Evolutionary conservation across 306 rosid species (phyloP).

Genomic region (Pyrus betulifolia): DNA sequence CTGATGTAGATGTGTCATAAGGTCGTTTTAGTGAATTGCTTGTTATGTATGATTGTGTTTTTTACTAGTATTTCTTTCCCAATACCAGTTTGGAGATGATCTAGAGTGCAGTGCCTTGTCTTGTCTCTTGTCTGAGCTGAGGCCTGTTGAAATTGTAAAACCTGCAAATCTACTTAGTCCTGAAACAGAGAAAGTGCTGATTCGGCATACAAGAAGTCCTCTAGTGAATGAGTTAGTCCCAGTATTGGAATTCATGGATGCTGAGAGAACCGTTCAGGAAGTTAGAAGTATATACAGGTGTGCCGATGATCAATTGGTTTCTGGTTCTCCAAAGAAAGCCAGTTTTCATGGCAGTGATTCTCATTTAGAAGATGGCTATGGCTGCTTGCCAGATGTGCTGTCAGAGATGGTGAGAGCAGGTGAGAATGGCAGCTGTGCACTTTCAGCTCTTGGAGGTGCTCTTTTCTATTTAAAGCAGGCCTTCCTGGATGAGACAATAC

Average conservation of each 20-base stretch:
- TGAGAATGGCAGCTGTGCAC: slow-evolving; percentile 54
- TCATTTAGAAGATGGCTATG: slow-evolving; percentile 30
- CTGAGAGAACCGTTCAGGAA: slow-evolving; percentile 53
- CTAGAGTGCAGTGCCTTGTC: slow-evolving; percentile 74
- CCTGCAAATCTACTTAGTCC: slow-evolving; percentile 73
- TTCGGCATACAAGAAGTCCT: slow-evolving; percentile 78
- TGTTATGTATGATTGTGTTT: not conserved
- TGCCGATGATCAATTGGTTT: slow-evolving; percentile 18
- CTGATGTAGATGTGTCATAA: not conserved
- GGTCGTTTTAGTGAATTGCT: slow-evolving; percentile 1
- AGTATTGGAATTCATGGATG: slow-evolving; percentile 74
- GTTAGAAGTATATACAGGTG: slow-evolving; percentile 42
- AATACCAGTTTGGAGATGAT: slow-evolving; percentile 73
- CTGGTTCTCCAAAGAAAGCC: slow-evolving; percentile 16
- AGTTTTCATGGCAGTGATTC: not conserved
- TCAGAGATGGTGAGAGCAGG: slow-evolving; percentile 51
- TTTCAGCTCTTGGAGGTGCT: slow-evolving; percentile 93
- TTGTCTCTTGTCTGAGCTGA: slow-evolving; percentile 75
- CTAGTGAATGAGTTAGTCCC: slow-evolving; percentile 86
- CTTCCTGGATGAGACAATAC: slow-evolving; percentile 72
- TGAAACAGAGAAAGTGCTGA: slow-evolving; percentile 69
- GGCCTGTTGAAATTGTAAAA: slow-evolving; percentile 90
- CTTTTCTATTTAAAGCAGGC: slow-evolving; percentile 92
- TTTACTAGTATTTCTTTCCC: slow-evolving; percentile 16
- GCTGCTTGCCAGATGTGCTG: slow-evolving; percentile 61